These are phyloP conservation scores for Dendrobium chrysotoxum DNA, from an alignment of 106 monocot genomes.

Conservation along the genomic window DNA sequence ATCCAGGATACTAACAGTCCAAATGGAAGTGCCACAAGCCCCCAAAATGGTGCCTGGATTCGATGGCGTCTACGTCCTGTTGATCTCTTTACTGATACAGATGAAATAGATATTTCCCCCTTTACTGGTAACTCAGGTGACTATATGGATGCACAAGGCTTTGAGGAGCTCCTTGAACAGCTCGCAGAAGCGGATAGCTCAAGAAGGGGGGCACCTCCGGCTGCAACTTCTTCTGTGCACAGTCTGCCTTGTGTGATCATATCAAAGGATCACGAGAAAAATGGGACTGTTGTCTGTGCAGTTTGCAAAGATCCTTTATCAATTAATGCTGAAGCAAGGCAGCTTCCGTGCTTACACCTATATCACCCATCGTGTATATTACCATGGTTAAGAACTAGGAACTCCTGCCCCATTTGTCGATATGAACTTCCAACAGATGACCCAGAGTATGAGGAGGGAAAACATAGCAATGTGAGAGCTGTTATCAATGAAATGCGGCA, in stretches of 20 bases:
- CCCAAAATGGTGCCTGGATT: slow-evolving; percentile 6
- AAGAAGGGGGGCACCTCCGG: slow-evolving; percentile 77
- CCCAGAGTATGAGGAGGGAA: slow-evolving; percentile 57
- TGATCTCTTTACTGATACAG: slow-evolving; percentile 26
- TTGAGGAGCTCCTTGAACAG: slow-evolving; percentile 72
- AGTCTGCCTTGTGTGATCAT: slow-evolving; percentile 58
- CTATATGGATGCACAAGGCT: slow-evolving; percentile 54
- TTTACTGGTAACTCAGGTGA: slow-evolving; percentile 39
- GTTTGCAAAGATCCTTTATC: slow-evolving; percentile 71
- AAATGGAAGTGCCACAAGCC: slow-evolving; percentile 14
- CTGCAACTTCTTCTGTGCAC: slow-evolving; percentile 36
- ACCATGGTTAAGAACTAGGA: slow-evolving; percentile 76
- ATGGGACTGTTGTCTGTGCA: slow-evolving; percentile 51
- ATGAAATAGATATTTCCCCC: slow-evolving; percentile 25
- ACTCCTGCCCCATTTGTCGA: slow-evolving; percentile 91
- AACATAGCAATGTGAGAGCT: slow-evolving; percentile 11
- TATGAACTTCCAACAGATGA: slow-evolving; percentile 89
- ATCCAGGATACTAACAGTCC: slow-evolving; percentile 22
- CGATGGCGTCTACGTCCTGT: slow-evolving; percentile 15
- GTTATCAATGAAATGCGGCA: slow-evolving; percentile 4
- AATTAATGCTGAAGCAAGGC: slow-evolving; percentile 31
- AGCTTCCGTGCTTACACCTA: slow-evolving; percentile 69
- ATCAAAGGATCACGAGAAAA: slow-evolving; percentile 49
- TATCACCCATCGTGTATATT: slow-evolving; percentile 77
- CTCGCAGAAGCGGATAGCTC: slow-evolving; percentile 53